Conservation (phyloP, 2,329 filamentous ascomycete species). For the Rachicladosporium sp. region DNA sequence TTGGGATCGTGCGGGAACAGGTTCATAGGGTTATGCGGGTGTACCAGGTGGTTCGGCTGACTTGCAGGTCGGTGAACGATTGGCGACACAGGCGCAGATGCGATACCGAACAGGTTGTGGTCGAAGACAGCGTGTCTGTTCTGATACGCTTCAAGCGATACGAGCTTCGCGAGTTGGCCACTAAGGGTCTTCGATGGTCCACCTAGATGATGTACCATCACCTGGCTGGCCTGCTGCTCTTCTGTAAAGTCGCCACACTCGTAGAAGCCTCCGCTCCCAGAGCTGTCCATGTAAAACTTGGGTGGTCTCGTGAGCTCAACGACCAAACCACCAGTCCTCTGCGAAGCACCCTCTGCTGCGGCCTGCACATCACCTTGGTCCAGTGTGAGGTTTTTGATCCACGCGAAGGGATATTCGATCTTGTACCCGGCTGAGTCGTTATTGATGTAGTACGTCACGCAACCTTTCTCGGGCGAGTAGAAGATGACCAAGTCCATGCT, state of each 20-base stretch:
- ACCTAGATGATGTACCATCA: conserved; percentile 83
- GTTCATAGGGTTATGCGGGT: conserved; percentile 61
- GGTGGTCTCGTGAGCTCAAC: conserved; percentile 87
- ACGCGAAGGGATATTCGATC: conserved; percentile 94
- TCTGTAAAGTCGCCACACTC: conserved; percentile 95
- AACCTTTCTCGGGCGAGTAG: conserved; percentile 96
- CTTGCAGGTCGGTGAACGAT: conserved; percentile 74
- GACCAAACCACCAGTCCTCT: conserved; percentile 72
- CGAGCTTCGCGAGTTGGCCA: conserved; percentile 86
- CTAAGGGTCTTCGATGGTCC: conserved; percentile 93
- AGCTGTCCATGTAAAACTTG: conserved; percentile 97
- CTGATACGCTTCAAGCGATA: conserved; percentile 90
- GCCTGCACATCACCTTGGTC: conserved; percentile 66
- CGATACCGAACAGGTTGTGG: conserved; percentile 56
- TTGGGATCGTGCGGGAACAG: conserved; percentile 55
- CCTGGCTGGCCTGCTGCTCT: conserved; percentile 85
- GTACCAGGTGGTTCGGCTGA: conserved; percentile 75
- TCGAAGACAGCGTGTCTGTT: conserved; percentile 73
- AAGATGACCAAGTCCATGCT: conserved; percentile 98
- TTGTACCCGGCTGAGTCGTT: conserved; percentile 98
- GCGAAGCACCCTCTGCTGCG: conserved; percentile 54
- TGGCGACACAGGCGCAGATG: conserved; percentile 77
- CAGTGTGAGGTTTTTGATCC: conserved; percentile 93
- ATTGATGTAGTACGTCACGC: conserved; percentile 99
- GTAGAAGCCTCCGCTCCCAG: conserved; percentile 80